Evolutionary conservation across 1,284 basidiomycete species (phyloP).

Genomic region (Papiliotrema flavescens): DNA sequence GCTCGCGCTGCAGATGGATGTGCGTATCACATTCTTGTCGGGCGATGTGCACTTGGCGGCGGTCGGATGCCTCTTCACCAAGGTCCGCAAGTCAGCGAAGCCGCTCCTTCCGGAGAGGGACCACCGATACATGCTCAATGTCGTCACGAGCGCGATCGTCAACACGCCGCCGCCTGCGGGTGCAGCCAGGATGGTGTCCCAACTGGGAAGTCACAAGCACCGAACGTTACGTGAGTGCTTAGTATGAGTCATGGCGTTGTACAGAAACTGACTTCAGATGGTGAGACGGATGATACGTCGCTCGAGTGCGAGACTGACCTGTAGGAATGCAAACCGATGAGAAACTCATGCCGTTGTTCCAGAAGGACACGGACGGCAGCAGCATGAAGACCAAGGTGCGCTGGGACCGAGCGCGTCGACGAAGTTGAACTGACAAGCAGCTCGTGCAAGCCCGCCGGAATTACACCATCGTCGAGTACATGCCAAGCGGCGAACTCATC

Average conservation of each 20-base stretch:
- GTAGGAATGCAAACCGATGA: slow-evolving; percentile 62
- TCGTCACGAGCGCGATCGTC: slow-evolving; percentile 50
- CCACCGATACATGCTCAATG: slow-evolving; percentile 81
- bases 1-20: slow-evolving; percentile 59
- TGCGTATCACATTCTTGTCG: slow-evolving; percentile 77
- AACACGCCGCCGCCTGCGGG: slow-evolving; percentile 65
- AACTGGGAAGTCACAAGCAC: slow-evolving; percentile 77
- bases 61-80: slow-evolving; percentile 71
- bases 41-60: slow-evolving; percentile 90
- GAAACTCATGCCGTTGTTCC: slow-evolving; percentile 79
- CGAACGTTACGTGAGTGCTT: slow-evolving; percentile 64
- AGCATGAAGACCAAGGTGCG: slow-evolving; percentile 39
- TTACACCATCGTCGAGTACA: slow-evolving; percentile 75
- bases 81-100: slow-evolving; percentile 13
- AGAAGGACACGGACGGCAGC: slow-evolving; percentile 70
- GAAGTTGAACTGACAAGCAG: slow-evolving; percentile 29
- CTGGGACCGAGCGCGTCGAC: not conserved
- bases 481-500: slow-evolving; percentile 64
- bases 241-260: not conserved
- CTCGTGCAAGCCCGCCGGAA: slow-evolving; percentile 84
- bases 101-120: slow-evolving; percentile 56
- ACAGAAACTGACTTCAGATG: not conserved
- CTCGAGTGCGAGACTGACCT: not conserved
- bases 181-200: slow-evolving; percentile 75
- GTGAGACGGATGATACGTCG: not conserved